Conservation (phyloP, 2,329 filamentous ascomycete genomes). For the Aspergillus neoniger region DNA sequence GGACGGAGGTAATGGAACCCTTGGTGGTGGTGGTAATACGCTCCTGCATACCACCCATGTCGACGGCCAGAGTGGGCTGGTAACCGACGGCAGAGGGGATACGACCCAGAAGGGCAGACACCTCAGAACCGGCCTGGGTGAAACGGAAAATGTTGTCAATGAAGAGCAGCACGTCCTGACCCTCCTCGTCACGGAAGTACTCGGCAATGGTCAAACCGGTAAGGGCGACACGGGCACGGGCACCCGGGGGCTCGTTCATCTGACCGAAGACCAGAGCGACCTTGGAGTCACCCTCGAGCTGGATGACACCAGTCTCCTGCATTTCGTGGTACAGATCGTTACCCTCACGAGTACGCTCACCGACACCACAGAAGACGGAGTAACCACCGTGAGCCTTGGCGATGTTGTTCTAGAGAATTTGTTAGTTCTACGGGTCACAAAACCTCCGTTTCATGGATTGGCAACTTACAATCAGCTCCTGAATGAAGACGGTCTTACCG, state of each 20-base stretch:
- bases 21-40: constrained; percentile 99
- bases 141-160: constrained; percentile 99
- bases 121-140: constrained; percentile 99
- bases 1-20: constrained; percentile 99
- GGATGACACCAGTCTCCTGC: constrained; percentile 99
- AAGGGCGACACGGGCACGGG: constrained; percentile 98
- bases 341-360: constrained; percentile 99
- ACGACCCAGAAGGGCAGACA: constrained; percentile 98
- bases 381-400: constrained; percentile 99
- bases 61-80: constrained; percentile 96
- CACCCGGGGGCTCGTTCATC: constrained; percentile 99
- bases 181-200: constrained; percentile 77
- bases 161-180: constrained; percentile 98
- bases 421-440: neutral
- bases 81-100: constrained; percentile 99
- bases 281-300: constrained; percentile 99
- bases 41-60: constrained; percentile 99
- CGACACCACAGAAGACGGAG: constrained; percentile 99
- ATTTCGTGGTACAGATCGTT: constrained; percentile 99
- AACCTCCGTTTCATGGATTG: neutral
- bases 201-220: constrained; percentile 73
- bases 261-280: constrained; percentile 99
- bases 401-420: constrained; percentile 80
- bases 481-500: constrained; percentile 99
- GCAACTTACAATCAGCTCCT: constrained; percentile 84